Percentiles rank a stretch among this genome's conserved stretches.
Conservation (phyloP, 257 asterid species). For the Ligustrum vulgare region DNA sequence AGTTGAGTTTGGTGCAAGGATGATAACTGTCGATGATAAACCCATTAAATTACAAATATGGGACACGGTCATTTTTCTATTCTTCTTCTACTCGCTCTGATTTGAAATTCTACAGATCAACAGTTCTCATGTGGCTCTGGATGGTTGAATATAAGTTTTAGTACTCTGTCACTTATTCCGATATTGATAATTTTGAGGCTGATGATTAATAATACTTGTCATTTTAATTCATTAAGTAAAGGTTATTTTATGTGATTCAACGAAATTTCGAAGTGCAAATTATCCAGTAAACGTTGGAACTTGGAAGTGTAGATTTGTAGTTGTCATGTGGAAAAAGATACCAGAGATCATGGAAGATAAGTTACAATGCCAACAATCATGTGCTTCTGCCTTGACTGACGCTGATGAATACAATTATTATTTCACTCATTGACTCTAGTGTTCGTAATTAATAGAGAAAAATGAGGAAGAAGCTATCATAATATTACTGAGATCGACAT, state of each 20-base stretch:
- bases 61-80: constrained; percentile 48
- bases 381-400: background rate
- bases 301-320: background rate
- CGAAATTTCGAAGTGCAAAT: background rate
- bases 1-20: constrained; percentile 61
- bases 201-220: no score
- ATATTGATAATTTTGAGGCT: constrained; percentile 10
- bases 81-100: background rate
- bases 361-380: constrained; percentile 5
- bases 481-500: background rate
- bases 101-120: constrained; percentile 2
- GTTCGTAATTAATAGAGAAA: background rate
- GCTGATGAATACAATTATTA: no score
- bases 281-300: background rate
- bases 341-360: background rate
- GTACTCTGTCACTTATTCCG: background rate
- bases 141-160: background rate
- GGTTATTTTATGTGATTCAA: background rate
- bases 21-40: constrained; percentile 56
- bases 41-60: constrained; percentile 61
- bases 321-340: background rate
- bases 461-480: background rate
- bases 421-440: no score
- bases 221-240: no score
- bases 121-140: background rate